Conservation (phyloP, 495 filamentous ascomycete genomes). For the Endocarpon pusillum region DNA sequence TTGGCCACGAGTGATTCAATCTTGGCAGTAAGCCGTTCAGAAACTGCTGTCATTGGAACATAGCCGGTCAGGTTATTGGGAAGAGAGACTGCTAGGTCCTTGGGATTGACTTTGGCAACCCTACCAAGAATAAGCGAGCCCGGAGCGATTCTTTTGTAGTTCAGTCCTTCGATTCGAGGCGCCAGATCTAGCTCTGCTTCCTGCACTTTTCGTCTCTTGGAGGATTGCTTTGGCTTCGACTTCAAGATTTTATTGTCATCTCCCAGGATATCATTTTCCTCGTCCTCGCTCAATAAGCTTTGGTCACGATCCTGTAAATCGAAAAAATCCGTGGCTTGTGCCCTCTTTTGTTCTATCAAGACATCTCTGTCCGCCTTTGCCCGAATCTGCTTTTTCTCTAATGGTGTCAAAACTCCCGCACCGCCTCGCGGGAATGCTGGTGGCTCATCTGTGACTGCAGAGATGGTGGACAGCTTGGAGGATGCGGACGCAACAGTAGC, state of each 20-base stretch:
- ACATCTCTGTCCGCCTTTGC: constrained; percentile 86
- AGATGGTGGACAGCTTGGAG: too few species aligned
- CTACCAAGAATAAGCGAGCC: constrained; percentile 80
- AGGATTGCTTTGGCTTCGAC: constrained; percentile 30
- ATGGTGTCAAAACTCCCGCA: constrained; percentile 72
- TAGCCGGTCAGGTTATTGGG: constrained; percentile 88
- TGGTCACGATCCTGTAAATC: too few species aligned
- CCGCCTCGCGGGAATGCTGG: constrained; percentile 81
- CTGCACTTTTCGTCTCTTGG: constrained; percentile 11
- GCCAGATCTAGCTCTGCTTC: constrained; percentile 29
- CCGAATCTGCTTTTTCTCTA: constrained; percentile 92
- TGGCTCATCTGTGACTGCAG: too few species aligned
- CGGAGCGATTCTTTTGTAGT: constrained; percentile 70
- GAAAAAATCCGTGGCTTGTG: constrained; percentile 25
- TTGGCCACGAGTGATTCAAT: constrained; percentile 46
- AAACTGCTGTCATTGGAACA: constrained; percentile 79
- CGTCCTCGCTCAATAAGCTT: too few species aligned
- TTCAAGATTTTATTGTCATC: constrained; percentile 25
- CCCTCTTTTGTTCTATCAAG: constrained; percentile 67
- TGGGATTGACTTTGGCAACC: constrained; percentile 59
- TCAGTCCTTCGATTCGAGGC: constrained; percentile 69
- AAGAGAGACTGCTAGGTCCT: constrained; percentile 62
- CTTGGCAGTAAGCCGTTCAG: constrained; percentile 48
- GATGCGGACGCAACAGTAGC: too few species aligned
- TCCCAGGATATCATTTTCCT: constrained; percentile 28